These are phyloP conservation scores for Ophiostoma piceae DNA, from an alignment of 2,329 filamentous ascomycete species.

Conservation along the genomic window DNA sequence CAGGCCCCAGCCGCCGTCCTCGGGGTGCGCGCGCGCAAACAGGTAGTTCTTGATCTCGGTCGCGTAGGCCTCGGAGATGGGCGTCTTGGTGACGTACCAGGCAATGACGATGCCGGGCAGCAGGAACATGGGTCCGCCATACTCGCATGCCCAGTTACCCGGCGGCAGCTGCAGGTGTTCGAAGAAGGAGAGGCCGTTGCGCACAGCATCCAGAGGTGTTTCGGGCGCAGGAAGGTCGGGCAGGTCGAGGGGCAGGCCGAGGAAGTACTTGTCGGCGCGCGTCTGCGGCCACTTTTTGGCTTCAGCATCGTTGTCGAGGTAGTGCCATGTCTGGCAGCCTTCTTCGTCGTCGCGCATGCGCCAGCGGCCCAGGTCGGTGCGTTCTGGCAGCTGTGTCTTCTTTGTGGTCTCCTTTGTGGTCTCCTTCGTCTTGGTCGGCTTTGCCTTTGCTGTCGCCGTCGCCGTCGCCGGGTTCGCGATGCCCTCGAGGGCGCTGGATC, in stretches of 20 bases:
- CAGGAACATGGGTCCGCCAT: slow-evolving; percentile 95
- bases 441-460: slow-evolving; percentile 30
- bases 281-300: slow-evolving; percentile 76
- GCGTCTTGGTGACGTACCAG: slow-evolving; percentile 85
- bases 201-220: slow-evolving; percentile 69
- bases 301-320: slow-evolving; percentile 69
- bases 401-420: slow-evolving; percentile 1
- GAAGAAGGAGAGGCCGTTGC: slow-evolving; percentile 83
- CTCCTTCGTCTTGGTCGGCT: not conserved
- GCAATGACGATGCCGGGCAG: slow-evolving; percentile 78
- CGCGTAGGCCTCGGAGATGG: slow-evolving; percentile 71
- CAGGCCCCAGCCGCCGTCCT: slow-evolving; percentile 94
- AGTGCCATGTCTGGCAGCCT: slow-evolving; percentile 91
- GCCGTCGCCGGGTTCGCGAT: slow-evolving; percentile 15
- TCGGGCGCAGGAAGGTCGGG: slow-evolving; percentile 65
- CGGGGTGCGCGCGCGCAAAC: slow-evolving; percentile 73
- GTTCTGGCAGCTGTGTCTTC: slow-evolving; percentile 33
- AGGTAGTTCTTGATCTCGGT: slow-evolving; percentile 92
- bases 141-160: slow-evolving; percentile 95
- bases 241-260: slow-evolving; percentile 72
- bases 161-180: slow-evolving; percentile 80
- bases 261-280: slow-evolving; percentile 79
- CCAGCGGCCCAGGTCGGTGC: slow-evolving; percentile 80
- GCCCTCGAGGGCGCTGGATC: slow-evolving; percentile 33
- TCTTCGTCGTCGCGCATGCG: slow-evolving; percentile 76